Base-by-base conservation (phyloP, 1,284 basidiomycete species). In the Apiotrichum sp. region DNA sequence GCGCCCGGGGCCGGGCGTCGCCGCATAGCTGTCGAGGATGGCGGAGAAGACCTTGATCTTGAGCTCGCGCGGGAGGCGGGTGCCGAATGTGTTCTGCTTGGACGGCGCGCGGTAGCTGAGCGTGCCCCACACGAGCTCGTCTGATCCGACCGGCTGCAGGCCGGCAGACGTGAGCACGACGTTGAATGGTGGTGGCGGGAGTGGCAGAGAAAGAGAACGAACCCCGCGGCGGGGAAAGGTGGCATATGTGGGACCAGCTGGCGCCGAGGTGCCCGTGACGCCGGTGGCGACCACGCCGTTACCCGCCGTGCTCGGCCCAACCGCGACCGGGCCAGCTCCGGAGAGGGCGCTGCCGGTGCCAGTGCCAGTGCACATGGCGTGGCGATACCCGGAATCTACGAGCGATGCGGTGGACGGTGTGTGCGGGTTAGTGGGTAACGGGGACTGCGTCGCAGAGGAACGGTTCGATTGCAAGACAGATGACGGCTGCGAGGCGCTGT, bases 11-110 rank as follows among this genome's bases (percentile, higher is more conserved):
- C 65, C 16, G 71, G 78, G 77, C 51, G 77, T 63, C 61, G 83
- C 78, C 67, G 7, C 86, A 75, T 50, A 88, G 66, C 7, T 78
- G 7, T 61, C 64, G 16, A 75, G 38, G 5, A 78, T 48, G 0
- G 63, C 52, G 5, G 49, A 67, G 40, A 93, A 74, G 7, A 93
- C 77, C n/a, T 79, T 75, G 33, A 93, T 68, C 63, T 81, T 84
- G 50, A 92, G 72, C 70, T 93, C 91, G 52, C 80, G 81, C 1
- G 90, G 89, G 6, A 93, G 78, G 52, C 80, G 70, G 41, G 82
- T 80, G 62, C 63, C 62, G 49, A 77, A 76, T 14, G 56, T 41
- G 49, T 65, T 44, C 35, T 56, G 58, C 6, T 41, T 42, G 2
- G 52, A 11, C 1, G 49, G 52, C 1, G 56, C 56, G 34, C 59